Evolutionary conservation across 495 filamentous ascomycete genomes (phyloP), one percentile per base, ranked within the genome.

Genomic region (Cryomyces antarcticus): DNA sequence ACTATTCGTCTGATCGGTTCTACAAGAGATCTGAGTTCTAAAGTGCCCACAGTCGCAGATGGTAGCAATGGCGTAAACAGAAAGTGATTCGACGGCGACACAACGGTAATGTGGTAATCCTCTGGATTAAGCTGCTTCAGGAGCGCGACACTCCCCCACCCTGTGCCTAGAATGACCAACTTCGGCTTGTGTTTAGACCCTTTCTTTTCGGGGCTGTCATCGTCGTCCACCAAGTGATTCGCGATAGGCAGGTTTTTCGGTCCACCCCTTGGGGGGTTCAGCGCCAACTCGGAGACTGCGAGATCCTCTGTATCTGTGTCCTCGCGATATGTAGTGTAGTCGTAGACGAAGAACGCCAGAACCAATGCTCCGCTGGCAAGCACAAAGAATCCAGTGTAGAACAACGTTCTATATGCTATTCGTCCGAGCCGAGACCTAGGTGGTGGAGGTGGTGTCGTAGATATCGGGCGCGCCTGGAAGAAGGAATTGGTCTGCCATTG

Each of bases 31-130:
- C 85, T 68, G 51, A 95, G 67, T 50, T 93, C 89, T 44, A 99
- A 61, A 0, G 92, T 99, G 0, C 92, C 92, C 28, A 99, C 92
- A 0, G 92, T 99, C 6, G 88, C 92, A 17, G 82, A 88, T 2
- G 92, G 92, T 17, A 99, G 67, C 82, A 99, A 94, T 3, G 92
- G 92, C 2, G 92, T 96, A 58, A 96, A 99, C 33, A 96, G 60
- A 62, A 99, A 99, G 62, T 96, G 92, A 50, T 96, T 96, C 29
- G 77, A 78, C 1, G 92, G 87, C 0, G 82, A 89, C 37, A 99
- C 77, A 31, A 96, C 82, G 9, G 86, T 94, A 50, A 96, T 75
- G 58, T 96, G 85, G 54, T 94, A 97, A 49, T 92, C 77, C 5
- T 82, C 83, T 3, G 86, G 79, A 38, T 87, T 78, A 44, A 99